Evolutionary conservation across 2,329 filamentous ascomycete species (phyloP).

Genomic region (Microcera coccophila): DNA sequence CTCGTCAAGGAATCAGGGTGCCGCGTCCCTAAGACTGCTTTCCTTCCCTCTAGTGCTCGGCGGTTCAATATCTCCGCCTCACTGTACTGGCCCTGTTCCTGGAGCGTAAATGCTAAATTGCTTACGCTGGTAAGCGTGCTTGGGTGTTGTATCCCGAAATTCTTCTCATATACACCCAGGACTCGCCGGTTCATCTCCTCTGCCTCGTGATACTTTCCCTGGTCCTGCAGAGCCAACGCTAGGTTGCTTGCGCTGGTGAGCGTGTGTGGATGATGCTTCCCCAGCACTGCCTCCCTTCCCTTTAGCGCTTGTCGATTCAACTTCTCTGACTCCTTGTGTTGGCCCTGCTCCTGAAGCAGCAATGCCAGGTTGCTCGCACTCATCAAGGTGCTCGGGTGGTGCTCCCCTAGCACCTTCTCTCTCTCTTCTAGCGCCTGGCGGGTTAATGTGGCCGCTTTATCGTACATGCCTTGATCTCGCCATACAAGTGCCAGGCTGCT

Average conservation of each 20-base stretch:
- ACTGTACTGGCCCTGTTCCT: background rate
- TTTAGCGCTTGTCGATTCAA: background rate
- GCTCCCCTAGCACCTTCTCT: slow-evolving; percentile 1
- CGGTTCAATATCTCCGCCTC: background rate
- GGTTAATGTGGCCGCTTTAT: background rate
- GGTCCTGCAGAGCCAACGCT: background rate
- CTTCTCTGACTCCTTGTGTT: background rate
- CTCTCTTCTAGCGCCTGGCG: background rate
- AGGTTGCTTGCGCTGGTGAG: background rate
- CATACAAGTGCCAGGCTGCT: background rate
- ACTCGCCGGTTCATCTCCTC: background rate
- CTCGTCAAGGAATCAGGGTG: background rate
- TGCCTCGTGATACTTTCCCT: background rate
- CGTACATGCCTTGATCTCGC: background rate
- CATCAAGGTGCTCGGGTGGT: slow-evolving; percentile 2
- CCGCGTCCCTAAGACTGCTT: background rate
- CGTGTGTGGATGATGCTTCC: slow-evolving; percentile 1
- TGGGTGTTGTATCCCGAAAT: slow-evolving; percentile 1
- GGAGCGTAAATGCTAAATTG: slow-evolving; percentile 1
- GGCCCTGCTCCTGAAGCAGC: background rate
- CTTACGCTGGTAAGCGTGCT: slow-evolving; percentile 2
- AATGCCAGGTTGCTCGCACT: background rate
- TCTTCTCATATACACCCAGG: background rate
- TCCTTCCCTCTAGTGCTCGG: background rate
- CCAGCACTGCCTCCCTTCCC: background rate